A percentile compares a stretch with the other conserved stretches of the same genome.
Evolutionary conservation across 768 basidiomycete species (phyloP).

Genomic region (Lentinula boryana): DNA sequence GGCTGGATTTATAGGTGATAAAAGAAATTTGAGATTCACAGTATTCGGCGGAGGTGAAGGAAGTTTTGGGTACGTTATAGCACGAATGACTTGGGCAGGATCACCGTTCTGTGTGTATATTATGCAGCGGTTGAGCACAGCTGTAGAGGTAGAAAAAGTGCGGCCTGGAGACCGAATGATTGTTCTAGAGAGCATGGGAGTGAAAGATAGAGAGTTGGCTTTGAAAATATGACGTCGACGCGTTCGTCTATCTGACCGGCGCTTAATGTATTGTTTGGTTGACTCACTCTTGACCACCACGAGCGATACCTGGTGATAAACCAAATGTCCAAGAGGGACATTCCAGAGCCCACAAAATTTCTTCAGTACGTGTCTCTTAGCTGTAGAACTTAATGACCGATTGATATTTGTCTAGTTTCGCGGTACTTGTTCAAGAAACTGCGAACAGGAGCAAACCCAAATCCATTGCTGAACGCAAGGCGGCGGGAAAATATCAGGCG

Average conservation of each 20-base stretch:
- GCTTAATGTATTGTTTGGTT: not conserved
- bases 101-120: slow-evolving; percentile 58
- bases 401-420: slow-evolving; percentile 29
- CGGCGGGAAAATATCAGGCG: slow-evolving; percentile 15
- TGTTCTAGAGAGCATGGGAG: not conserved
- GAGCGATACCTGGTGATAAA: not conserved
- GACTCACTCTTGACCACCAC: slow-evolving; percentile 1
- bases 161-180: not conserved
- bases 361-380: not conserved
- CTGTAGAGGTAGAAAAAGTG: slow-evolving; percentile 24
- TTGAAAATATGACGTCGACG: not conserved
- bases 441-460: slow-evolving; percentile 22
- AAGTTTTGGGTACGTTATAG: slow-evolving; percentile 44
- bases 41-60: slow-evolving; percentile 49
- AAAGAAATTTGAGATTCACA: slow-evolving; percentile 59
- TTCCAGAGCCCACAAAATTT: not conserved
- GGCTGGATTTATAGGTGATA: slow-evolving; percentile 77
- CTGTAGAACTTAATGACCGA: too few species aligned
- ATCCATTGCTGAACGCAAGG: slow-evolving; percentile 13
- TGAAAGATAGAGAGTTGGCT: not conserved
- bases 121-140: slow-evolving; percentile 49
- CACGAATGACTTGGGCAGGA: slow-evolving; percentile 53
- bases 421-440: slow-evolving; percentile 43
- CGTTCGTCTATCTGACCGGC: not conserved
- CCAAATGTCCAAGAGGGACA: not conserved